These are phyloP conservation scores for Plasmodium knowlesi DNA, from an alignment of 169 alveolate species.

Conservation along the genomic window DNA sequence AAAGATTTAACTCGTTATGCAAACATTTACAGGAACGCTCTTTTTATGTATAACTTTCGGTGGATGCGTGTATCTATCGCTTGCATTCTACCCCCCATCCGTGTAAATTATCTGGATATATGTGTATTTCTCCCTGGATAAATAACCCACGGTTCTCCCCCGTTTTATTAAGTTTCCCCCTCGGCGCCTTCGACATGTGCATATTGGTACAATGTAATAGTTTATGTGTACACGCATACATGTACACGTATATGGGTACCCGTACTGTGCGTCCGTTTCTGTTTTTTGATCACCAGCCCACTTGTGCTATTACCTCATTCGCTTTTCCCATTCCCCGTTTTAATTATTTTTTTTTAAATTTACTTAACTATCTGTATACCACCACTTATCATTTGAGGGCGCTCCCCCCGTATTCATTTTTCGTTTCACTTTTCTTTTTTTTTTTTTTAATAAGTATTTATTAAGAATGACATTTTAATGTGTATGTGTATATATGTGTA, in stretches of 20 bases:
- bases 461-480: neutral
- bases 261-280: neutral
- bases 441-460: constrained; percentile 36
- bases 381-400: constrained; percentile 26
- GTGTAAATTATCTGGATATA: neutral
- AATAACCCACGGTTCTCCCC: neutral
- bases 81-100: neutral
- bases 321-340: constrained; percentile 6
- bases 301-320: neutral
- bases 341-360: constrained; percentile 54
- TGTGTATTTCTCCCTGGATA: neutral
- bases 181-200: neutral
- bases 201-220: neutral
- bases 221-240: neutral
- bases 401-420: constrained; percentile 2
- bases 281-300: neutral
- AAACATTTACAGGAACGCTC: neutral
- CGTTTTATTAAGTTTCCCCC: neutral
- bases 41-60: neutral
- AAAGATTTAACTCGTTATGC: too few species aligned
- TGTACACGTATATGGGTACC: constrained; percentile 5
- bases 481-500: neutral
- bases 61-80: neutral
- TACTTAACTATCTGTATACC: constrained; percentile 10
- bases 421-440: constrained; percentile 7